phyloP scores from a whole-genome alignment of 176 grass and related monocot species.

The Calamus simplicifolius region DNA sequence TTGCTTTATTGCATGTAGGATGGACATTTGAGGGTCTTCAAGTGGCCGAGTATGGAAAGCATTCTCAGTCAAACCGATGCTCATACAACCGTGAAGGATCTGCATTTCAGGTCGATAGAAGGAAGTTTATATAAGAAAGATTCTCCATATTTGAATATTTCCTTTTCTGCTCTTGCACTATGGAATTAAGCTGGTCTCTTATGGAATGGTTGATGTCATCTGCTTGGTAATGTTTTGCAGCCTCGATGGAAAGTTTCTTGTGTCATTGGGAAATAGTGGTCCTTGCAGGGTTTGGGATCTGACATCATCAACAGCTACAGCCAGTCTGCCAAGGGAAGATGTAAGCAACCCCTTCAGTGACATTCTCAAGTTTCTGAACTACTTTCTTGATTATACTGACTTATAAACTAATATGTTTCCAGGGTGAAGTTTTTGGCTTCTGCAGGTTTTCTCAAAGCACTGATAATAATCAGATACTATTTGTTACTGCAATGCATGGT shows the following conservation, averaged over 20 bases:
- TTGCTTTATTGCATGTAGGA: constrained; percentile 34
- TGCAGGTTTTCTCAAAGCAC: constrained; percentile 58
- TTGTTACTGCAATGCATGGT: constrained; percentile 79
- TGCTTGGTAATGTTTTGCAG: constrained; percentile 26
- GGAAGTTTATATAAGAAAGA: no score
- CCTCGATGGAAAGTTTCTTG: constrained; percentile 70
- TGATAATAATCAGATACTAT: constrained; percentile 45
- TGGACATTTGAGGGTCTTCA: constrained; percentile 81
- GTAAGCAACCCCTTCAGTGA: constrained; percentile 30
- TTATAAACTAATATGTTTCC: constrained; percentile 27
- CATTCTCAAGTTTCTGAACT: not conserved
- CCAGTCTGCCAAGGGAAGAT: constrained; percentile 70
- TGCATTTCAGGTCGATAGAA: constrained; percentile 62
- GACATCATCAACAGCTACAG: constrained; percentile 44
- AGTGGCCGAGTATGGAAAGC: constrained; percentile 69
- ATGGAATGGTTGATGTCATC: no score
- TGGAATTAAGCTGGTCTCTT: no score
- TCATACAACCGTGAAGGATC: constrained; percentile 74
- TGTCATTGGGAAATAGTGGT: constrained; percentile 57
- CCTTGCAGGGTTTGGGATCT: constrained; percentile 86
- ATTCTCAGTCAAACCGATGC: constrained; percentile 58
- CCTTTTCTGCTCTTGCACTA: no score
- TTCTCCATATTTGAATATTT: no score
- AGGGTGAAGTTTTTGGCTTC: constrained; percentile 94
- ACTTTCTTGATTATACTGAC: constrained; percentile 5